Evolutionary conservation across 75 land plant genomes (phyloP).

Genomic region (Sequoiadendron giganteum): DNA sequence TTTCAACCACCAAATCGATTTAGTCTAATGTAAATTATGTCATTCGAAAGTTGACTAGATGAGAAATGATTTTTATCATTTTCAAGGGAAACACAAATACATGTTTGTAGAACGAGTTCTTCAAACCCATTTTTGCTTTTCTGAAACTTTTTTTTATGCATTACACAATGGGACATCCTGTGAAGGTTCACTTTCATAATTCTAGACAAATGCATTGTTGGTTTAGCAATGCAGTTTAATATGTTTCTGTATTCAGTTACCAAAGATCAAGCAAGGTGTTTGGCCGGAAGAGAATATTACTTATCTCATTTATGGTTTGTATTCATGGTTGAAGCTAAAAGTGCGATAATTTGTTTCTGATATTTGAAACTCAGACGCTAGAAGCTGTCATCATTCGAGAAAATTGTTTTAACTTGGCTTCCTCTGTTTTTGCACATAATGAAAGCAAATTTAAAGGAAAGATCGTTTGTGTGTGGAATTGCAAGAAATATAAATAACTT

Average conservation of each 20-base stretch:
- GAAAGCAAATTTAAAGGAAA: neutral
- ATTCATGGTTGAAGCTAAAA: neutral
- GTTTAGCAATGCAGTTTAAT: neutral
- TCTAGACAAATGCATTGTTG: neutral
- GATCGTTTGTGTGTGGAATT: neutral
- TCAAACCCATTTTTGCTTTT: neutral
- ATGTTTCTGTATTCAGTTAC: neutral
- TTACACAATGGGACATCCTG: neutral
- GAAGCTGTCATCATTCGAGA: neutral
- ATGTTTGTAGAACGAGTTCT: neutral
- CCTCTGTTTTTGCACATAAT: neutral
- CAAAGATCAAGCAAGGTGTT: neutral
- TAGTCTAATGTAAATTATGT: neutral
- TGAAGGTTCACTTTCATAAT: no score
- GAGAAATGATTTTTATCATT: neutral
- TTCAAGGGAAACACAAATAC: neutral
- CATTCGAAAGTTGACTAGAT: neutral
- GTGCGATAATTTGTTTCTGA: neutral
- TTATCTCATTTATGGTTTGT: neutral
- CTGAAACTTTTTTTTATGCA: neutral
- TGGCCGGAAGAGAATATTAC: neutral
- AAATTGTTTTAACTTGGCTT: neutral
- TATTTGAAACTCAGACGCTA: neutral
- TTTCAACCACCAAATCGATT: neutral
- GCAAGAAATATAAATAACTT: neutral